Conservation (phyloP, 164 flowering plant species). For the Magnolia officinalis region DNA sequence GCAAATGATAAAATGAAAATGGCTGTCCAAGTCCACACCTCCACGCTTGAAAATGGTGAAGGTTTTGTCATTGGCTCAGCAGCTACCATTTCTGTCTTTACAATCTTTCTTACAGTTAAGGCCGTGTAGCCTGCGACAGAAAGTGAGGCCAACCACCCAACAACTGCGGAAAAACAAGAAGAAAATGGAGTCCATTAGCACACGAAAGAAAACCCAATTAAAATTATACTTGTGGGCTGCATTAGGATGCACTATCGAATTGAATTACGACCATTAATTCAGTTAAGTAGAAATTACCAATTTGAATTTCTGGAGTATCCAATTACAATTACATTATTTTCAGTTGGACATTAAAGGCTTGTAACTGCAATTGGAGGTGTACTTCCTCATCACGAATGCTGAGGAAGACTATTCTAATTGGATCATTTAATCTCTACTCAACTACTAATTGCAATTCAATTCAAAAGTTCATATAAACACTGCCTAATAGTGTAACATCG, state of each 20-base stretch:
- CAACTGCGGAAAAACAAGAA: conserved; percentile 47
- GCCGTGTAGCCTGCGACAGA: conserved; percentile 94
- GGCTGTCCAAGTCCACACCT: conserved; percentile 65
- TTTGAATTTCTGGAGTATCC: too few relatives aligned
- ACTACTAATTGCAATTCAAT: background rate
- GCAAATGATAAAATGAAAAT: conserved; percentile 61
- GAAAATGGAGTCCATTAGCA: background rate
- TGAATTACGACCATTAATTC: too few relatives aligned
- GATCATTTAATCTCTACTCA: background rate
- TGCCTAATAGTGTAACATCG: too few relatives aligned
- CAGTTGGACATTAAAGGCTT: too few relatives aligned
- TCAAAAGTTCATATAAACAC: background rate
- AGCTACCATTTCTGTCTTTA: conserved; percentile 73
- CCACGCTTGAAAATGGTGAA: conserved; percentile 66
- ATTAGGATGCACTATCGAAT: too few relatives aligned
- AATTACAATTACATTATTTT: too few relatives aligned
- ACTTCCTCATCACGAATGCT: background rate
- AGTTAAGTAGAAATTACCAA: too few relatives aligned
- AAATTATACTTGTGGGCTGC: too few relatives aligned
- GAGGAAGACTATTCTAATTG: background rate
- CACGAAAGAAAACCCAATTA: background rate
- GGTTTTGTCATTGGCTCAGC: conserved; percentile 94
- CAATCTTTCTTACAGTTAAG: conserved; percentile 79
- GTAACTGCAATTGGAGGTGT: too few relatives aligned
- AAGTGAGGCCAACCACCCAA: conserved; percentile 91